These are phyloP conservation scores for Sporothrix phasma DNA, from an alignment of 2,329 filamentous ascomycete species.

Conservation along the genomic window DNA sequence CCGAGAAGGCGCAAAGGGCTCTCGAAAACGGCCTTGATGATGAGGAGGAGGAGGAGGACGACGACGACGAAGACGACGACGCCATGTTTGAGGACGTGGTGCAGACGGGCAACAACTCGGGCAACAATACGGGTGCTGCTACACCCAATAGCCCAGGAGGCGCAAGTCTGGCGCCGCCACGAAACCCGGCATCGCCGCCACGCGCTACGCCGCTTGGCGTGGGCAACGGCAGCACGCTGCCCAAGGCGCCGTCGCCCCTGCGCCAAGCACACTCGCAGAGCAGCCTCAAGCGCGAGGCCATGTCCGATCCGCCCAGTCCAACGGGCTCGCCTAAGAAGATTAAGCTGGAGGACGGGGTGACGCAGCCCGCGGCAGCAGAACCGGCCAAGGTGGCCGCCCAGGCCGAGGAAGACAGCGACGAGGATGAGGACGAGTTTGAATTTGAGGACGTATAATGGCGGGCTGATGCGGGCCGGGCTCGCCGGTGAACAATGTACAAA, in stretches of 20 bases:
- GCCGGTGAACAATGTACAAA: background rate
- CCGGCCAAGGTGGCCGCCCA: background rate
- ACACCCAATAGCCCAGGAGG: slow-evolving; percentile 24
- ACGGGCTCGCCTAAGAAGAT: slow-evolving; percentile 44
- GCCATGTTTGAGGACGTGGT: slow-evolving; percentile 39
- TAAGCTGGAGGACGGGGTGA: slow-evolving; percentile 43
- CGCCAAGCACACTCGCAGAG: slow-evolving; percentile 23
- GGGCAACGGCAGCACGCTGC: slow-evolving; percentile 9
- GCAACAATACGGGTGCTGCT: slow-evolving; percentile 24
- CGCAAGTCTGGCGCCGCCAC: slow-evolving; percentile 7
- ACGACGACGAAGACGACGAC: slow-evolving; percentile 29
- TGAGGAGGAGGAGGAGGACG: slow-evolving; percentile 37
- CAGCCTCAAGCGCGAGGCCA: slow-evolving; percentile 27
- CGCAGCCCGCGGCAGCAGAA: slow-evolving; percentile 8
- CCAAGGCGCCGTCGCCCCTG: slow-evolving; percentile 22
- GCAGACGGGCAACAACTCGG: slow-evolving; percentile 28
- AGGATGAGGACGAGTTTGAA: slow-evolving; percentile 44
- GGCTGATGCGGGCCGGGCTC: background rate
- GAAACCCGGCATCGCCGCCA: slow-evolving; percentile 9
- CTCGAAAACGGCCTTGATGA: slow-evolving; percentile 34
- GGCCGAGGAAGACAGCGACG: slow-evolving; percentile 39
- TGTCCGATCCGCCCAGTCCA: slow-evolving; percentile 22
- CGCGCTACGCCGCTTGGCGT: background rate
- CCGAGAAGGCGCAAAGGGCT: slow-evolving; percentile 41
- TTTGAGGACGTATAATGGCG: slow-evolving; percentile 45